phyloP scores from a whole-genome alignment of 2,329 filamentous ascomycete genomes.

The Stemphylium lycopersici region DNA sequence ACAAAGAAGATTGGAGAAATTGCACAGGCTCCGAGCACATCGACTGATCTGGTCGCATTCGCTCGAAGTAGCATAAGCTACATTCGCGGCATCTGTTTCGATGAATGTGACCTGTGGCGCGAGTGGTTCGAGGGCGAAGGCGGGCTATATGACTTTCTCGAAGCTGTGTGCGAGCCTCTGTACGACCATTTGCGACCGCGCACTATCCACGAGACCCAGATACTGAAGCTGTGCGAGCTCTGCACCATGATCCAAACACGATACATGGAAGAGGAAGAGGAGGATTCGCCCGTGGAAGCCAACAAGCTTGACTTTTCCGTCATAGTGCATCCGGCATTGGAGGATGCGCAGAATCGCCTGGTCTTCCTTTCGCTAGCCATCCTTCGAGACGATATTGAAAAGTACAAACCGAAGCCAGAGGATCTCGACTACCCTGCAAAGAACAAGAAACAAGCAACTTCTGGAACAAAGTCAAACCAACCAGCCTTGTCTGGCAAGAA shows the following conservation, averaged over 20 bases:
- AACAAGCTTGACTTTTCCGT: conserved; percentile 66
- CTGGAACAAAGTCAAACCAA: conserved; percentile 49
- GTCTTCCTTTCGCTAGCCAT: conserved; percentile 69
- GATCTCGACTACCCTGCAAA: conserved; percentile 69
- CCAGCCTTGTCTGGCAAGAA: conserved; percentile 62
- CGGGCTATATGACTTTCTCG: conserved; percentile 69
- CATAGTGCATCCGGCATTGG: conserved; percentile 68
- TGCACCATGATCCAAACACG: conserved; percentile 70
- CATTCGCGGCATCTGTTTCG: conserved; percentile 68
- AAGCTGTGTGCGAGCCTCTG: conserved; percentile 70
- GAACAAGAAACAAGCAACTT: conserved; percentile 53
- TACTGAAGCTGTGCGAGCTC: conserved; percentile 70
- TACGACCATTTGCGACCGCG: conserved; percentile 70
- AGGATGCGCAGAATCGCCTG: conserved; percentile 70
- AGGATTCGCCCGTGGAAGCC: conserved; percentile 56
- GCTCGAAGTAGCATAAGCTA: conserved; percentile 69
- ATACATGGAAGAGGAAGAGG: conserved; percentile 63
- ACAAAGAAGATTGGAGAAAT: conserved; percentile 65
- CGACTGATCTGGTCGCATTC: conserved; percentile 69
- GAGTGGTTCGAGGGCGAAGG: conserved; percentile 70
- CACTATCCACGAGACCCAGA: conserved; percentile 70
- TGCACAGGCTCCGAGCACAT: conserved; percentile 64
- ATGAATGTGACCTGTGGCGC: conserved; percentile 71
- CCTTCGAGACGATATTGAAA: conserved; percentile 70
- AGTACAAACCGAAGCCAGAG: conserved; percentile 68